Evolutionary conservation across 352 stramenopile species (phyloP).

Genomic region (Phytopythium sindhum): DNA sequence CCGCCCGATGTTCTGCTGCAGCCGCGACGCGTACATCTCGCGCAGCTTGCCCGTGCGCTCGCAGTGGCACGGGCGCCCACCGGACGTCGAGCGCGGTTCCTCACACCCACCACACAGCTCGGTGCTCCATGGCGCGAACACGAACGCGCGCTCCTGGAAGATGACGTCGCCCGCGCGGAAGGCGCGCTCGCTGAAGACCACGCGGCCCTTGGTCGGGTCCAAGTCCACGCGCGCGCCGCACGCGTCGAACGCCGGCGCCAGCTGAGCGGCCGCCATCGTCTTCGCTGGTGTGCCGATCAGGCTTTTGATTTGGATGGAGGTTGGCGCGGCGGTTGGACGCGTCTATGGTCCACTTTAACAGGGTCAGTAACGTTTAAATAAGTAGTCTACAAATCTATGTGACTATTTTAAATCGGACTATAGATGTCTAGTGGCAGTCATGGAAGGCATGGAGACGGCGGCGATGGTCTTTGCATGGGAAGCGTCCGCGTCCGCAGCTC

Average conservation of each 20-base stretch:
- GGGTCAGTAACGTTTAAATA: background rate
- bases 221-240: constrained; percentile 55
- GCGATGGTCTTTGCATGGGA: too few relatives aligned
- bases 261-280: constrained; percentile 29
- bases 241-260: constrained; percentile 39
- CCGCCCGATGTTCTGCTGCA: constrained; percentile 39
- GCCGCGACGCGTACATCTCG: constrained; percentile 37
- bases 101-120: constrained; percentile 59
- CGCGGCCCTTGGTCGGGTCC: constrained; percentile 50
- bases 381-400: background rate
- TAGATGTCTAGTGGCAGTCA: background rate
- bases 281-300: background rate
- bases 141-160: constrained; percentile 74
- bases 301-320: background rate
- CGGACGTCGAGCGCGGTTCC: constrained; percentile 25
- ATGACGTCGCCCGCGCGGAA: constrained; percentile 66
- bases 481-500: too few relatives aligned
- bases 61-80: constrained; percentile 31
- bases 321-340: background rate
- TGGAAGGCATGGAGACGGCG: background rate
- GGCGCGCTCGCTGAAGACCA: constrained; percentile 48
- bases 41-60: constrained; percentile 21
- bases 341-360: background rate
- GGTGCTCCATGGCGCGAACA: constrained; percentile 64
- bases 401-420: background rate